These are phyloP conservation scores for Apiospora pterosperma DNA, from an alignment of 2,329 filamentous ascomycete species.

Conservation along the genomic window DNA sequence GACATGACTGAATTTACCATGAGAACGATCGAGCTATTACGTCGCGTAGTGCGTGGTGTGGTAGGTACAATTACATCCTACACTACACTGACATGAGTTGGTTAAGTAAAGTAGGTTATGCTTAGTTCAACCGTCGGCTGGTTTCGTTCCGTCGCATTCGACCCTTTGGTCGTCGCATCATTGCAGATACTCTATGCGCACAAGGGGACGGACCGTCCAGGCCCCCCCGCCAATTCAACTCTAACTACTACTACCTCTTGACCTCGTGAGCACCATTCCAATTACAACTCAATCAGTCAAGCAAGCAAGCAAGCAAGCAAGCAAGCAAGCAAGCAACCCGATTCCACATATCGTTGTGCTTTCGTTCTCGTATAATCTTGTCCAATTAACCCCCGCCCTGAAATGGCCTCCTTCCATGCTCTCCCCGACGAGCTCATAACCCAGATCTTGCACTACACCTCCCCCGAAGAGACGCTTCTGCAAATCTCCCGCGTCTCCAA, in stretches of 20 bases:
- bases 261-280: neutral
- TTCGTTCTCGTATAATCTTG: neutral
- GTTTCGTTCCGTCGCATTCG: neutral
- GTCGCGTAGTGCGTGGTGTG: neutral
- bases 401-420: conserved; percentile 31
- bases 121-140: neutral
- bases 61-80: neutral
- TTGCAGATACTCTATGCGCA: neutral
- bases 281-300: neutral
- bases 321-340: neutral
- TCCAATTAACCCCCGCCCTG: neutral
- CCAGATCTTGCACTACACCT: conserved; percentile 65
- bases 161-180: neutral
- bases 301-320: neutral
- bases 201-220: neutral
- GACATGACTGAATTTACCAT: neutral
- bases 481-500: conserved; percentile 54
- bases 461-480: conserved; percentile 50
- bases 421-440: conserved; percentile 85
- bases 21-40: neutral
- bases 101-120: too few species aligned
- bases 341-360: too few species aligned
- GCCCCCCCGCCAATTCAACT: neutral
- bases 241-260: neutral
- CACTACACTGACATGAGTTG: neutral